Base-by-base conservation (phyloP, 805 yeast genomes). In the Candida easanensis region DNA sequence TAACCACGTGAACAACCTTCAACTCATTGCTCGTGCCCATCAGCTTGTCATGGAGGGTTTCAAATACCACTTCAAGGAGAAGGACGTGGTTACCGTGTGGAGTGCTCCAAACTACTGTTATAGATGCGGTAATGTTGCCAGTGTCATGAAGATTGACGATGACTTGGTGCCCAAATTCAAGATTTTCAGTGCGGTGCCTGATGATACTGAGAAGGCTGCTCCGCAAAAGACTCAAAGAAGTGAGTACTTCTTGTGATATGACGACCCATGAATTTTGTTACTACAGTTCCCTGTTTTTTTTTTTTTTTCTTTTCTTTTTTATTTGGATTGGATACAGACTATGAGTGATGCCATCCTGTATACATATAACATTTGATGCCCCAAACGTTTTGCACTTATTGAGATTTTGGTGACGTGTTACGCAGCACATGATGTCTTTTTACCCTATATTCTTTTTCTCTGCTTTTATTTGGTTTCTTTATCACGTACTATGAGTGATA, bases 1-100 rank as follows among this genome's bases (percentile, higher is more conserved):
- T 68, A 93, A 91, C 67, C 96, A 93, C 64, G 95, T 91, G 42
- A 91, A 93, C 63, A 89, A 89, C 51, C 71, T 93, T 48, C 80
- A 79, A 51, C 70, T 91, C 53, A 89, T 91, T 45, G 97, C 99
- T 10, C 76, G 99, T 56, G 98, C 98, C 0, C 99, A 91, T 69
- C 99, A 91, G 66, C 77, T 91, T 64, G 98, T 93, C 17, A 95
- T 93, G 97, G 99, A 91, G 63, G 99, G 99, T 2, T 91, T 88
- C 74, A 79, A 91, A 54, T 93, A 90, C 63, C 98, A 93, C 68
- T 93, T 93, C 70, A 88, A 89, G 49, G 97, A 91, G 53, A 88
- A 89, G 58, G 52, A 49, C 19, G 97, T 91, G 40, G 99, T 91
- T 28, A 91, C 99, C 0, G 98, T 91, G 28, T 91, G 98, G 98